Evolutionary conservation across 331 rosid species (phyloP).

Genomic region (Quercus lobata): DNA sequence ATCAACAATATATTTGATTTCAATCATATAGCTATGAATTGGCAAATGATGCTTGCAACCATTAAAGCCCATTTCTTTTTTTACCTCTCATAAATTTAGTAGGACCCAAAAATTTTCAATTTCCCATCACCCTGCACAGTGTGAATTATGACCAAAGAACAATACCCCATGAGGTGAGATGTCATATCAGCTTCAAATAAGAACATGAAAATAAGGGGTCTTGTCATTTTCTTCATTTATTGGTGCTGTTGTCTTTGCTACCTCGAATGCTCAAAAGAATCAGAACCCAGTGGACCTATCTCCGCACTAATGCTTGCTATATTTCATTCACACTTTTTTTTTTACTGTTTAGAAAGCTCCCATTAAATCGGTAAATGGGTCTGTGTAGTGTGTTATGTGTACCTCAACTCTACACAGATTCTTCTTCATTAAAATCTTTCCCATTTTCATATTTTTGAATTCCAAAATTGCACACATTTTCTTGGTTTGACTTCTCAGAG

Average conservation of each 20-base stretch:
- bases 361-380: constrained; percentile 10
- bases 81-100: constrained; percentile 46
- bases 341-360: constrained; percentile 1
- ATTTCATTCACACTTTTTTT: not conserved
- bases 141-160: not conserved
- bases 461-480: constrained; percentile 20
- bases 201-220: constrained; percentile 41
- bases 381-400: not conserved
- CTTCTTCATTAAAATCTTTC: constrained; percentile 15
- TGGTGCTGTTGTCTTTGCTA: constrained; percentile 18
- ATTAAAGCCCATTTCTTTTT: constrained; percentile 9
- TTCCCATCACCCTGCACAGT: constrained; percentile 28
- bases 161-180: constrained; percentile 37
- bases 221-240: constrained; percentile 56
- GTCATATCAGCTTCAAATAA: constrained; percentile 53
- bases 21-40: constrained; percentile 22
- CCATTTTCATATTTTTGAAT: constrained; percentile 16
- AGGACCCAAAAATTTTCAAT: constrained; percentile 44
- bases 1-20: constrained; percentile 39
- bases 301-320: not conserved
- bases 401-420: constrained; percentile 27
- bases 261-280: constrained; percentile 23
- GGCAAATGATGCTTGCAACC: constrained; percentile 16
- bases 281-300: constrained; percentile 27
- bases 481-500: constrained; percentile 29